Conservation (phyloP, 352 stramenopile species). For the Globisporangium mamillatum region DNA sequence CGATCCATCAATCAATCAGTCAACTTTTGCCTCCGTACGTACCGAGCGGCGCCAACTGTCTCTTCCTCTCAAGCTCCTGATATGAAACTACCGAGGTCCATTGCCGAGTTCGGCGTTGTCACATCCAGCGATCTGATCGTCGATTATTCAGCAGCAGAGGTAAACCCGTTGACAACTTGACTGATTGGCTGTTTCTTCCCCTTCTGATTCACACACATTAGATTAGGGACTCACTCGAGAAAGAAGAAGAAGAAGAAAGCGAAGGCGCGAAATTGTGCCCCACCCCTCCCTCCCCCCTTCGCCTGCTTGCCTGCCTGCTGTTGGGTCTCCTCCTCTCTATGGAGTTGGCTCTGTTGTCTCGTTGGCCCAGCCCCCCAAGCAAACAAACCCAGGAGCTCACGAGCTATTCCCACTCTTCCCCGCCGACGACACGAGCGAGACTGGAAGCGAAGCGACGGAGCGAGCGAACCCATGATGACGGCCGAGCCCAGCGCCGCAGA, state of each 20-base stretch:
- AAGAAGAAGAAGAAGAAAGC: neutral
- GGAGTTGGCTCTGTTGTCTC: slow-evolving; percentile 1
- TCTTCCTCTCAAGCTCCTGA: slow-evolving; percentile 9
- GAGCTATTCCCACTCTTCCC: slow-evolving; percentile 13
- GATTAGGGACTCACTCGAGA: neutral
- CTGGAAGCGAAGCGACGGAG: neutral
- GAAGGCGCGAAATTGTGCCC: slow-evolving; percentile 13
- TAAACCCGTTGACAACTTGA: slow-evolving; percentile 18
- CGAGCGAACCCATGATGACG: slow-evolving; percentile 45
- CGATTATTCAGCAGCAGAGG: slow-evolving; percentile 9
- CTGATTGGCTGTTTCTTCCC: slow-evolving; percentile 19
- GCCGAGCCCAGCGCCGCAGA: slow-evolving; percentile 49
- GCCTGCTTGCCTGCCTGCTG: neutral
- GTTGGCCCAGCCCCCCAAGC: slow-evolving; percentile 4
- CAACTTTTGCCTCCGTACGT: slow-evolving; percentile 1
- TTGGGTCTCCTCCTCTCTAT: neutral
- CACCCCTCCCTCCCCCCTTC: neutral
- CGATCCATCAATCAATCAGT: slow-evolving; percentile 7
- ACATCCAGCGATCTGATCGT: neutral
- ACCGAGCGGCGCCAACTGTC: slow-evolving; percentile 10
- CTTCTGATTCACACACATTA: slow-evolving; percentile 15
- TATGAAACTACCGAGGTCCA: slow-evolving; percentile 4
- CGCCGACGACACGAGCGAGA: slow-evolving; percentile 9
- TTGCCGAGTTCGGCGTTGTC: neutral
- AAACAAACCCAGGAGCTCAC: neutral